Evolutionary conservation across 2,329 filamentous ascomycete genomes (phyloP).

Genomic region (Epichloe bromicola): DNA sequence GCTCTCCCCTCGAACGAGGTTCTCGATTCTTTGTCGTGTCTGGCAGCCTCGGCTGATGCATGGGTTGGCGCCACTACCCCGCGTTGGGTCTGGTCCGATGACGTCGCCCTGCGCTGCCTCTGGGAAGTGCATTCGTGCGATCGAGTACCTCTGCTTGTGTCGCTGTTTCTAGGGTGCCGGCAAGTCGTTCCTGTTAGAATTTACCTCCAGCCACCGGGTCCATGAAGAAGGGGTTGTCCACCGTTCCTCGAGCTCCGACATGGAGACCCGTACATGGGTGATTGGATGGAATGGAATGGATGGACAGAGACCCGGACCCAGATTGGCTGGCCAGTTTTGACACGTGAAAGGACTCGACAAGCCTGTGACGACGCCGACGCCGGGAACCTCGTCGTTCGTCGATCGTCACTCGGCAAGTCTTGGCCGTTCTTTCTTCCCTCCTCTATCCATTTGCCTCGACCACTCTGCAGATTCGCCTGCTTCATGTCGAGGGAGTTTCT

Average conservation of each 20-base stretch:
- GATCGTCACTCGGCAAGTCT: background rate
- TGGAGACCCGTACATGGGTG: no score
- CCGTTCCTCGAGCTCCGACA: no score
- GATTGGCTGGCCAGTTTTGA: slow-evolving; percentile 10
- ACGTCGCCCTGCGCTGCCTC: background rate
- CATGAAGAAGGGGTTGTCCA: no score
- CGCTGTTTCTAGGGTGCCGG: no score
- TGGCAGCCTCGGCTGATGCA: background rate
- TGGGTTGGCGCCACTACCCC: background rate
- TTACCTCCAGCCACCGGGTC: background rate
- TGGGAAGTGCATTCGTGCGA: background rate
- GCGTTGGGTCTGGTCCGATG: slow-evolving; percentile 1
- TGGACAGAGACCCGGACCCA: slow-evolving; percentile 1
- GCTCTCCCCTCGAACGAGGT: background rate
- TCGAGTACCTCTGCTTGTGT: background rate
- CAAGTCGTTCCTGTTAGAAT: background rate
- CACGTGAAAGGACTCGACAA: slow-evolving; percentile 20
- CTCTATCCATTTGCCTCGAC: background rate
- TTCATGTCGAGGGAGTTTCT: background rate
- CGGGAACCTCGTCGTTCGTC: background rate
- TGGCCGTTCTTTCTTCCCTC: background rate
- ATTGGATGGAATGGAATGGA: no score
- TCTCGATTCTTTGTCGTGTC: background rate
- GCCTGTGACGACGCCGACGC: slow-evolving; percentile 3
- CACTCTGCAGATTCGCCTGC: background rate